These are phyloP conservation scores for Paecilomyces sp. DNA, from an alignment of 2,329 filamentous ascomycete genomes.

Conservation along the genomic window DNA sequence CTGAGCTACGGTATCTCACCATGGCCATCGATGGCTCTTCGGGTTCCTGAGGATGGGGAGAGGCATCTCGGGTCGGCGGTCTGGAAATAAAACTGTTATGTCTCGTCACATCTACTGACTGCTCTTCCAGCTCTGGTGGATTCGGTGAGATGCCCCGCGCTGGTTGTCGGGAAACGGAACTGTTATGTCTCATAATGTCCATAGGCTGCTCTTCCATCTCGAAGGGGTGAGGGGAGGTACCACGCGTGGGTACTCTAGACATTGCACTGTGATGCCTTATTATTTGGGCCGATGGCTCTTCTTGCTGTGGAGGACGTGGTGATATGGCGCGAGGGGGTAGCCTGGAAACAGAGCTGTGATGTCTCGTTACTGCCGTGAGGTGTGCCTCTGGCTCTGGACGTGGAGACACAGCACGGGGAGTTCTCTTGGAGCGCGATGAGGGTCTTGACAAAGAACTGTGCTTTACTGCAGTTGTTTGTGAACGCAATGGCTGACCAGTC, in stretches of 20 bases:
- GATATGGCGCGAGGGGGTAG: slow-evolving; percentile 8
- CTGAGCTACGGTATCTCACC: slow-evolving; percentile 6
- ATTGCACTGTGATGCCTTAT: slow-evolving; percentile 7
- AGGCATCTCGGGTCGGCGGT: slow-evolving; percentile 9
- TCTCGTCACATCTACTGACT: slow-evolving; percentile 2
- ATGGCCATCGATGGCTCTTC: slow-evolving; percentile 10
- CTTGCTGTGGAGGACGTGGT: background rate
- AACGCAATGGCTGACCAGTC: slow-evolving; percentile 26
- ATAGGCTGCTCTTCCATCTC: background rate
- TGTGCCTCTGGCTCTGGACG: background rate
- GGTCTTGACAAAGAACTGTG: slow-evolving; percentile 27
- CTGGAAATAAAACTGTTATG: slow-evolving; percentile 10
- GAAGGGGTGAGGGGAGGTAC: background rate
- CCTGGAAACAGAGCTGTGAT: slow-evolving; percentile 4
- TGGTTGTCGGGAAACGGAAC: slow-evolving; percentile 4
- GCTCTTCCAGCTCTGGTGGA: slow-evolving; percentile 7
- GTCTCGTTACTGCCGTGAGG: background rate
- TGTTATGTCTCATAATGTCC: background rate
- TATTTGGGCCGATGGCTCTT: slow-evolving; percentile 10
- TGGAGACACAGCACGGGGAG: background rate
- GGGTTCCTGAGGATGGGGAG: slow-evolving; percentile 6
- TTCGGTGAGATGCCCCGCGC: slow-evolving; percentile 6
- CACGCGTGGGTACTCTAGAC: slow-evolving; percentile 5
- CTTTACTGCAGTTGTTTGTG: slow-evolving; percentile 29
- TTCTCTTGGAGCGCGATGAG: slow-evolving; percentile 6